Conservation (phyloP, 345 rosid genomes). For the Hibiscus mutabilis region DNA sequence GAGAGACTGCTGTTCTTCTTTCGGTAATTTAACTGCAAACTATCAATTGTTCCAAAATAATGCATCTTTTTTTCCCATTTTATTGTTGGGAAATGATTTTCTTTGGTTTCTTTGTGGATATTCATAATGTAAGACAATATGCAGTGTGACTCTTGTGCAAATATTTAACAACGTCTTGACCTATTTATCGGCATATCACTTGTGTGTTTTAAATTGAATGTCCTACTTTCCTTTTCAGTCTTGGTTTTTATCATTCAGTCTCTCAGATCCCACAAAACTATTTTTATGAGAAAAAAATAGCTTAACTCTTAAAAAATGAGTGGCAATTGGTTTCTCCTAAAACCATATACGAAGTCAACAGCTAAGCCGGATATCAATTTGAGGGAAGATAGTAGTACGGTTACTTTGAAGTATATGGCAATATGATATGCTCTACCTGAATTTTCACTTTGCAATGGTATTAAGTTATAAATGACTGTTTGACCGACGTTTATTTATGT, state of each 20-base stretch:
- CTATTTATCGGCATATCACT: not conserved
- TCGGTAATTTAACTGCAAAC: conserved; percentile 38
- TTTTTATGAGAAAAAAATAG: not conserved
- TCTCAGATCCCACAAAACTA: not conserved
- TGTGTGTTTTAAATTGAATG: not conserved
- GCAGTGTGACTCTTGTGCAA: not conserved
- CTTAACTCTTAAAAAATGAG: not conserved
- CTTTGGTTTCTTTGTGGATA: conserved; percentile 1
- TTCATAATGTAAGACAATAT: not conserved
- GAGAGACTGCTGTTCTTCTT: conserved; percentile 84
- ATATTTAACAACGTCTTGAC: not conserved
- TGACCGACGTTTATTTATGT: not conserved
- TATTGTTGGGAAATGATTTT: not conserved
- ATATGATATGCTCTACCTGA: not conserved
- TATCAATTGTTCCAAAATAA: not conserved
- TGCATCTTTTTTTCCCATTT: not conserved
- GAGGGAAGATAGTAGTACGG: not conserved
- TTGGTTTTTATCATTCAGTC: not conserved
- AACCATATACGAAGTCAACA: not conserved
- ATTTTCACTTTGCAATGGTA: not conserved
- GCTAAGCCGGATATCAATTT: not conserved
- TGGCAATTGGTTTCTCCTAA: not conserved
- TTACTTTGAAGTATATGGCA: not conserved
- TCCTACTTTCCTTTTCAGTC: not conserved
- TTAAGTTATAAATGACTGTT: not conserved